phyloP scores from a whole-genome alignment of 2,329 filamentous ascomycete genomes.

The Botrytis fragariae region DNA sequence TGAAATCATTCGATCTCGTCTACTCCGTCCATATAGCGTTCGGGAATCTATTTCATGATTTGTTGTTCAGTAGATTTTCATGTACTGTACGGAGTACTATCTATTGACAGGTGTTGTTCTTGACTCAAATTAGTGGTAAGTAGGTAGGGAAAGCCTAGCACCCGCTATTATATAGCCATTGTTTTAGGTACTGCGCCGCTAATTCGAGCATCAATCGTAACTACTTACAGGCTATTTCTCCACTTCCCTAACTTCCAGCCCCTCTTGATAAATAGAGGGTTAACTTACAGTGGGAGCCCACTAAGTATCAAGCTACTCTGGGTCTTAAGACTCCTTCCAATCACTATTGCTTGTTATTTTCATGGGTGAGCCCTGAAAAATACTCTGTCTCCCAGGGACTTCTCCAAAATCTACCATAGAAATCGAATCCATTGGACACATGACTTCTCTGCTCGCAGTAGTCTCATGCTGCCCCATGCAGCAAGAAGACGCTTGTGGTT shows the following conservation, averaged over 20 bases:
- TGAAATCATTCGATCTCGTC: constrained; percentile 12
- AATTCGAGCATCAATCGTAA: neutral
- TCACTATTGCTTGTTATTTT: constrained; percentile 4
- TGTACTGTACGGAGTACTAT: neutral
- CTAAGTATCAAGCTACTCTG: constrained; percentile 6
- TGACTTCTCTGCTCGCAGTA: constrained; percentile 20
- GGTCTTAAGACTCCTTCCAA: neutral
- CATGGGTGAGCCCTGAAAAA: constrained; percentile 16
- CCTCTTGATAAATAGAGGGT: constrained; percentile 3
- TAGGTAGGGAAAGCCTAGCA: constrained; percentile 8
- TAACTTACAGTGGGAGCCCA: neutral
- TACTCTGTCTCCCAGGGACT: constrained; percentile 12
- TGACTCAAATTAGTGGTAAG: constrained; percentile 11
- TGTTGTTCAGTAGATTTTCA: constrained; percentile 9
- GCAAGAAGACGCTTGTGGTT: constrained; percentile 19
- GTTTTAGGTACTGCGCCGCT: neutral
- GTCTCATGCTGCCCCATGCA: constrained; percentile 21
- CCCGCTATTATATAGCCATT: constrained; percentile 12
- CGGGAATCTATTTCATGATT: constrained; percentile 6
- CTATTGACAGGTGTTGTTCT: neutral
- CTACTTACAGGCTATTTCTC: constrained; percentile 10
- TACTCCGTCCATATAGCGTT: neutral
- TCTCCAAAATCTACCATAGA: constrained; percentile 6
- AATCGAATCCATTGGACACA: constrained; percentile 21
- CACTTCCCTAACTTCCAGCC: constrained; percentile 15